phyloP scores from a whole-genome alignment of 768 basidiomycete genomes.

The Solioccasus polychromus region DNA sequence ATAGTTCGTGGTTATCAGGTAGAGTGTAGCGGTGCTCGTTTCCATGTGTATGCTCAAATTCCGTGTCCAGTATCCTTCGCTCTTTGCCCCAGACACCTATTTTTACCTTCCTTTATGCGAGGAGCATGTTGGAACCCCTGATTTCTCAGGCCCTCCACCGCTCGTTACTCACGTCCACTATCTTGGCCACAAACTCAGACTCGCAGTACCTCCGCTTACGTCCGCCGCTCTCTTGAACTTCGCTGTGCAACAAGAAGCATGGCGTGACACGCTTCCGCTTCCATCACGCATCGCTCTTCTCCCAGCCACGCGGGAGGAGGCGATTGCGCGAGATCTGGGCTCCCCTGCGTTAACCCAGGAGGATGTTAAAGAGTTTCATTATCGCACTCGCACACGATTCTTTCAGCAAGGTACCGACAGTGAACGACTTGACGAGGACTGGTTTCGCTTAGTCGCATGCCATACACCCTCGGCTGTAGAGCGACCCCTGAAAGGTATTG shows the following conservation, averaged over 20 bases:
- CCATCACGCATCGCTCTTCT: slow-evolving; percentile 20
- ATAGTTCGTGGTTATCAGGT: slow-evolving; percentile 43
- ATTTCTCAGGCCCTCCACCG: slow-evolving; percentile 34
- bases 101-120: slow-evolving; percentile 40
- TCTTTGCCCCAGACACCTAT: slow-evolving; percentile 43
- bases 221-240: slow-evolving; percentile 39
- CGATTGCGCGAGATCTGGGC: slow-evolving; percentile 24
- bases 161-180: slow-evolving; percentile 35
- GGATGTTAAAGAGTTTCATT: slow-evolving; percentile 41
- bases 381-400: slow-evolving; percentile 33
- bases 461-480: slow-evolving; percentile 35
- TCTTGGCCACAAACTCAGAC: slow-evolving; percentile 38
- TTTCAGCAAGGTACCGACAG: slow-evolving; percentile 26
- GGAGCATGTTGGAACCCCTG: slow-evolving; percentile 19
- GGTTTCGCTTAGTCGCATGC: slow-evolving; percentile 46
- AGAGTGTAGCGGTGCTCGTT: slow-evolving; percentile 5
- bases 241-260: slow-evolving; percentile 36
- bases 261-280: slow-evolving; percentile 30
- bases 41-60: slow-evolving; percentile 5
- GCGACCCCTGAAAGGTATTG: slow-evolving; percentile 38
- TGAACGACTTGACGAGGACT: slow-evolving; percentile 42
- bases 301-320: slow-evolving; percentile 37
- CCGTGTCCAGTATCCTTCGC: slow-evolving; percentile 37
- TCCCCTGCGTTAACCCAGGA: slow-evolving; percentile 36
- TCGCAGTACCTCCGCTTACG: slow-evolving; percentile 41